Evolutionary conservation across 129 eudicot genomes (phyloP).

Genomic region (Arctium minus): DNA sequence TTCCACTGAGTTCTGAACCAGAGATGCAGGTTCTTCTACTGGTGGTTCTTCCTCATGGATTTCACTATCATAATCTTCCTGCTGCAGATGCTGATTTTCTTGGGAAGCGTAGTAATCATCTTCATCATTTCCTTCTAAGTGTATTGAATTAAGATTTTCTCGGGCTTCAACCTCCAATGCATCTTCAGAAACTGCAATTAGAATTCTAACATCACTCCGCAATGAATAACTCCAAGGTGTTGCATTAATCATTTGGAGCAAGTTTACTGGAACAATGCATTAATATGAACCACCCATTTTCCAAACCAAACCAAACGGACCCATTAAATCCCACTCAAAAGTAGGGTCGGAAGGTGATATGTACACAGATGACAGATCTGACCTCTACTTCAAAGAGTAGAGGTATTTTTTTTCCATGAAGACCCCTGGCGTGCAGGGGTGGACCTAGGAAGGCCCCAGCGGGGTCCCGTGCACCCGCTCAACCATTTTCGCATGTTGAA

Average conservation of each 20-base stretch:
- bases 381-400: background rate
- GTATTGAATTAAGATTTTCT: conserved; percentile 38
- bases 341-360: background rate
- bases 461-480: too few species aligned
- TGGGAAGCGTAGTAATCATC: conserved; percentile 58
- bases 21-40: conserved; percentile 40
- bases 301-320: background rate
- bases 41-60: conserved; percentile 54
- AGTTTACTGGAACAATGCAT: background rate
- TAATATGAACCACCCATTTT: background rate
- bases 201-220: background rate
- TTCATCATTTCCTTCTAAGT: conserved; percentile 50
- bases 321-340: background rate
- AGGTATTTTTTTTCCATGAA: background rate
- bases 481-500: too few species aligned
- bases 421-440: background rate
- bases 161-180: conserved; percentile 32
- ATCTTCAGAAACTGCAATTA: conserved; percentile 28
- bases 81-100: conserved; percentile 52
- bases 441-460: too few species aligned
- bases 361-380: background rate
- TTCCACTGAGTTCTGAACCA: conserved; percentile 30
- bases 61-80: conserved; percentile 49
- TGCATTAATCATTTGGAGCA: background rate
- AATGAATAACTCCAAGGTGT: background rate